Percentiles rank a stretch among this genome's conserved stretches.
Evolutionary conservation across 2,329 filamentous ascomycete genomes (phyloP).

Genomic region (Blastomyces percursus): DNA sequence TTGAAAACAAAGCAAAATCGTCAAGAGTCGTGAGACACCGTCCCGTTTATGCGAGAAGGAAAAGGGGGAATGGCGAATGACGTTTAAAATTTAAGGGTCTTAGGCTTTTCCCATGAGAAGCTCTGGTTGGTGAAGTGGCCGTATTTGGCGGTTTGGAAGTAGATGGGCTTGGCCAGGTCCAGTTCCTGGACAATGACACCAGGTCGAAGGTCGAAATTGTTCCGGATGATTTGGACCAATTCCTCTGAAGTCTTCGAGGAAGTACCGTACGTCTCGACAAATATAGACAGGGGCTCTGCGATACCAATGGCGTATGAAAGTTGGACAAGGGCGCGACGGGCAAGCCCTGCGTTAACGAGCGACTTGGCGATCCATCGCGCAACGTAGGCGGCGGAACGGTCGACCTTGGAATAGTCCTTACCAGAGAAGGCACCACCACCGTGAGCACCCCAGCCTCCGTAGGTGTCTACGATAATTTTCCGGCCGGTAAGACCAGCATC

Average conservation of each 20-base stretch:
- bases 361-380: constrained; percentile 99
- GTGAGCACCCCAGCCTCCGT: constrained; percentile 99
- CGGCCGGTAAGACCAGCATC: constrained; percentile 96
- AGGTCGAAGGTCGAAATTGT: constrained; percentile 96
- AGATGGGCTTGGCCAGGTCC: constrained; percentile 89
- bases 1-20: constrained; percentile 41
- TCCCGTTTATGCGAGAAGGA: constrained; percentile 8
- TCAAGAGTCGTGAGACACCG: constrained; percentile 34
- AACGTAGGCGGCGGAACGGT: constrained; percentile 94
- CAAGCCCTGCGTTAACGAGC: constrained; percentile 75
- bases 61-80: constrained; percentile 11
- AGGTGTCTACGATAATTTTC: constrained; percentile 99
- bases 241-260: constrained; percentile 80
- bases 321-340: constrained; percentile 89
- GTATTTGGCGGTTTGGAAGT: constrained; percentile 98
- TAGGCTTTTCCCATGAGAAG: constrained; percentile 98
- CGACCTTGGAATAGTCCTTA: constrained; percentile 99
- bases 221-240: constrained; percentile 84
- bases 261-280: constrained; percentile 96
- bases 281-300: constrained; percentile 92
- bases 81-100: constrained; percentile 78
- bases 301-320: constrained; percentile 99
- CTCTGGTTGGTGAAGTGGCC: constrained; percentile 98
- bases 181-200: constrained; percentile 98
- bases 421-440: constrained; percentile 99